phyloP scores from a whole-genome alignment of 2,329 filamentous ascomycete species.

The Dactylellina sp. region DNA sequence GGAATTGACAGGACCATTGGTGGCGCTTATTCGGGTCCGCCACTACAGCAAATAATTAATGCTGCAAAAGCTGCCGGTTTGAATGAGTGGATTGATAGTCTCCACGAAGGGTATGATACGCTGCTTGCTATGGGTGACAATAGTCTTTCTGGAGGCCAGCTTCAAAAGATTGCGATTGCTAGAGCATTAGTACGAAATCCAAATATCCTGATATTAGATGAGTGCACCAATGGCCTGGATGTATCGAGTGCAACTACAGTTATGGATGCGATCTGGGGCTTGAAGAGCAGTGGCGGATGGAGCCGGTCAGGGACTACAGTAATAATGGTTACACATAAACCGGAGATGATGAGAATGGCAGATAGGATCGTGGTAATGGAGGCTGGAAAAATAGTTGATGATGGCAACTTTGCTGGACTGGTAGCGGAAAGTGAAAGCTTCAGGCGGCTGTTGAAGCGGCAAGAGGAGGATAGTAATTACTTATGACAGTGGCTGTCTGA shows the following conservation, averaged over 20 bases:
- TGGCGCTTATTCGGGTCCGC: slow-evolving; percentile 70
- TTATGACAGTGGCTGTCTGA: slow-evolving; percentile 25
- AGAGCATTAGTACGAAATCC: slow-evolving; percentile 79
- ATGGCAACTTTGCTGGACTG: slow-evolving; percentile 75
- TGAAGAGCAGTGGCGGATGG: slow-evolving; percentile 62
- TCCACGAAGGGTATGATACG: slow-evolving; percentile 79
- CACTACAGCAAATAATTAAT: slow-evolving; percentile 64
- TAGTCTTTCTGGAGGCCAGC: slow-evolving; percentile 82
- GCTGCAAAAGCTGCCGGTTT: slow-evolving; percentile 61
- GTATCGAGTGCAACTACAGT: slow-evolving; percentile 74
- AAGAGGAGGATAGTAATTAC: slow-evolving; percentile 47
- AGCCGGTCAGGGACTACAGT: slow-evolving; percentile 67
- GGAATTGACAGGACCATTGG: slow-evolving; percentile 73
- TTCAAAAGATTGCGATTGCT: slow-evolving; percentile 83
- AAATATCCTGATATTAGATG: slow-evolving; percentile 81
- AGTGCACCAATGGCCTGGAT: slow-evolving; percentile 86
- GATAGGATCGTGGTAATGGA: slow-evolving; percentile 80
- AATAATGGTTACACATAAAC: slow-evolving; percentile 82
- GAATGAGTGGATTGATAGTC: slow-evolving; percentile 64
- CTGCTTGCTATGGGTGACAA: slow-evolving; percentile 78
- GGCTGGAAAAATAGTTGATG: slow-evolving; percentile 74
- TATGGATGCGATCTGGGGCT: slow-evolving; percentile 70
- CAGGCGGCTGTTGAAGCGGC: slow-evolving; percentile 65
- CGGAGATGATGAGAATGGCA: slow-evolving; percentile 86
- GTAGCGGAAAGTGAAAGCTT: slow-evolving; percentile 66